A percentile compares a stretch with the other conserved stretches of the same genome.
These are phyloP conservation scores for Candida hispaniensis DNA, from an alignment of 805 yeast genomes.

Conservation along the genomic window DNA sequence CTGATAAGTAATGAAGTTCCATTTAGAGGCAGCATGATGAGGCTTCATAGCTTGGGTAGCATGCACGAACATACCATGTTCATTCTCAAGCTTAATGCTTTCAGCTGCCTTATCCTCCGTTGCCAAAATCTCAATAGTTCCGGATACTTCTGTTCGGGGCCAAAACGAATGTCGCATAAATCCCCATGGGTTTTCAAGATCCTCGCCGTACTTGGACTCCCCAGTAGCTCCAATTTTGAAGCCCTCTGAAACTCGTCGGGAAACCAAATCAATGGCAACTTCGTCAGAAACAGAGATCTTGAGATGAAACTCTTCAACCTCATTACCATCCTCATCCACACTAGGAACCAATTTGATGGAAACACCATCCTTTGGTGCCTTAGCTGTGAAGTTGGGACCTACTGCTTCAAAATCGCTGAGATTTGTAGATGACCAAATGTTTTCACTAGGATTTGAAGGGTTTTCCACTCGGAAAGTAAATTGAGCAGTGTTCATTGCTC, in stretches of 20 bases:
- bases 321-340: slow-evolving; percentile 39
- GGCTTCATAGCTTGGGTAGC: slow-evolving; percentile 99
- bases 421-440: slow-evolving; percentile 86
- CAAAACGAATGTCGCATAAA: slow-evolving; percentile 91
- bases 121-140: slow-evolving; percentile 41
- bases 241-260: slow-evolving; percentile 59
- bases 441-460: slow-evolving; percentile 39
- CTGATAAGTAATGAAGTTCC: slow-evolving; percentile 92
- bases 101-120: slow-evolving; percentile 18
- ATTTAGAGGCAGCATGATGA: slow-evolving; percentile 93
- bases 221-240: slow-evolving; percentile 89
- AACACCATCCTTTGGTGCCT: slow-evolving; percentile 36
- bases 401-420: slow-evolving; percentile 64
- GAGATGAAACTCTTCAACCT: slow-evolving; percentile 24
- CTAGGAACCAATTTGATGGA: slow-evolving; percentile 51
- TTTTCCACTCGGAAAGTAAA: slow-evolving; percentile 79
- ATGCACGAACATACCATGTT: slow-evolving; percentile 73
- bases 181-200: slow-evolving; percentile 85
- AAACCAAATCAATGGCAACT: slow-evolving; percentile 56
- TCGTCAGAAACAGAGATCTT: slow-evolving; percentile 58
- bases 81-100: slow-evolving; percentile 27
- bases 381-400: slow-evolving; percentile 74
- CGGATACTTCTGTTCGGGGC: slow-evolving; percentile 75
- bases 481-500: slow-evolving; percentile 74
- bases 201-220: slow-evolving; percentile 75